A percentile compares a stretch with the other conserved stretches of the same genome.
Conservation (phyloP, 2,329 filamentous ascomycete genomes). For the Diaporthe nobilis region DNA sequence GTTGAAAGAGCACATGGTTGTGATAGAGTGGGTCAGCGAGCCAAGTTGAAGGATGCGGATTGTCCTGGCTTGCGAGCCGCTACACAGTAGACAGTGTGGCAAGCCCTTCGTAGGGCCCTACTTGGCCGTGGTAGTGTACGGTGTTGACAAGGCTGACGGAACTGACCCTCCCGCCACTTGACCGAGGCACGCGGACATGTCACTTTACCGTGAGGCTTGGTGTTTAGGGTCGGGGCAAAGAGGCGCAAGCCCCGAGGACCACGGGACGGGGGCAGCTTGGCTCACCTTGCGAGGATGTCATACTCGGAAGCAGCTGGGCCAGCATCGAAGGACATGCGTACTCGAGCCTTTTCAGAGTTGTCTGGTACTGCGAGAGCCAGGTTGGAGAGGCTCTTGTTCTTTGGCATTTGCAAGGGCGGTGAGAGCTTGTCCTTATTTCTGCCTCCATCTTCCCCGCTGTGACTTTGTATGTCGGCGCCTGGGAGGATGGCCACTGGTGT, state of each 20-base stretch:
- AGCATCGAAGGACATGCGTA: constrained; percentile 84
- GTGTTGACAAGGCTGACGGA: constrained; percentile 17
- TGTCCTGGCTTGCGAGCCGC: constrained; percentile 44
- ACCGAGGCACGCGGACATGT: constrained; percentile 27
- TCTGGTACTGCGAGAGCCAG: constrained; percentile 62
- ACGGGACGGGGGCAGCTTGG: constrained; percentile 43
- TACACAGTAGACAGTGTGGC: constrained; percentile 2
- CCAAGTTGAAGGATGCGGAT: constrained; percentile 28
- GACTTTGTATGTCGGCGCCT: constrained; percentile 57
- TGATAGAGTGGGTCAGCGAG: constrained; percentile 39
- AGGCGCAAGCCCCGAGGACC: constrained; percentile 44
- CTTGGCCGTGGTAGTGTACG: constrained; percentile 2
- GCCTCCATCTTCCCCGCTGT: constrained; percentile 57
- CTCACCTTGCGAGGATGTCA: constrained; percentile 82
- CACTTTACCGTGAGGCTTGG: constrained; percentile 30
- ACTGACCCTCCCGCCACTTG: constrained; percentile 25
- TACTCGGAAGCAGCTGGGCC: constrained; percentile 72
- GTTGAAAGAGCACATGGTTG: constrained; percentile 44
- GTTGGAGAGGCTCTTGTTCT: constrained; percentile 77
- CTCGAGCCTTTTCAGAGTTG: constrained; percentile 70
- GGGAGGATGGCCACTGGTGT: constrained; percentile 42
- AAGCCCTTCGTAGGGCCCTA: background rate
- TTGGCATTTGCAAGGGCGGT: constrained; percentile 68
- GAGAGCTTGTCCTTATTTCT: constrained; percentile 58
- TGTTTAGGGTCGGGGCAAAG: constrained; percentile 25